phyloP scores from a whole-genome alignment of 108 stramenopile genomes.

The Licmophora abbreviata region DNA sequence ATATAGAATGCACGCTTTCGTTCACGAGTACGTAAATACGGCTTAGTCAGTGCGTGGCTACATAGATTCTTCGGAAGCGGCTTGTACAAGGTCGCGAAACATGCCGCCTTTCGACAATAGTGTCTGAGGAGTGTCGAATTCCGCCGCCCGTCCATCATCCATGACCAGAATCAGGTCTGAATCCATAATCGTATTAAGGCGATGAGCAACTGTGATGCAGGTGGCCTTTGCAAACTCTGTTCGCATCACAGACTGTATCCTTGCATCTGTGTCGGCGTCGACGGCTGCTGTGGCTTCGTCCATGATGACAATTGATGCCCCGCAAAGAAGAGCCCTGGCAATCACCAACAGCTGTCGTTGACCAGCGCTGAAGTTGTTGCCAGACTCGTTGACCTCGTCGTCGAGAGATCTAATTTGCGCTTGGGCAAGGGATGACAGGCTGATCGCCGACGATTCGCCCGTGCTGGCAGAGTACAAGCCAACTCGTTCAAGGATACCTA shows the following conservation, averaged over 20 bases:
- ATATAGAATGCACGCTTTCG: too few relatives aligned
- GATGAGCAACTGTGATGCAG: conserved; percentile 87
- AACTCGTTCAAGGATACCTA: conserved; percentile 63
- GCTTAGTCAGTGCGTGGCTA: neutral
- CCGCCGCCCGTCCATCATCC: conserved; percentile 79
- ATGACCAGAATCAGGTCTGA: conserved; percentile 89
- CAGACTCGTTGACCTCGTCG: conserved; percentile 77
- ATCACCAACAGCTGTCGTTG: conserved; percentile 95
- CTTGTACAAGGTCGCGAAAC: conserved; percentile 70
- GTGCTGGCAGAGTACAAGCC: conserved; percentile 28
- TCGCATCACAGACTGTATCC: conserved; percentile 81
- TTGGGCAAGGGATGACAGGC: conserved; percentile 15
- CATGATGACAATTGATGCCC: conserved; percentile 71
- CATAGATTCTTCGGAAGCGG: conserved; percentile 5
- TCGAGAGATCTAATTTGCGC: conserved; percentile 29
- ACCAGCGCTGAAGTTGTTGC: conserved; percentile 89
- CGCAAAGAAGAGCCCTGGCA: conserved; percentile 82
- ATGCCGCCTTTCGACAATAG: conserved; percentile 57
- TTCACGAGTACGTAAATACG: too few relatives aligned
- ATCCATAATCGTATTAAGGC: conserved; percentile 95
- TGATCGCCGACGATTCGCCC: conserved; percentile 20
- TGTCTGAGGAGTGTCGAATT: conserved; percentile 64
- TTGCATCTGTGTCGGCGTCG: conserved; percentile 85
- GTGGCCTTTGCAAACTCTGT: conserved; percentile 64
- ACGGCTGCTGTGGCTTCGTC: conserved; percentile 91